These are phyloP conservation scores for Aspergillus alliaceus DNA, from an alignment of 2,329 filamentous ascomycete species.

Conservation along the genomic window DNA sequence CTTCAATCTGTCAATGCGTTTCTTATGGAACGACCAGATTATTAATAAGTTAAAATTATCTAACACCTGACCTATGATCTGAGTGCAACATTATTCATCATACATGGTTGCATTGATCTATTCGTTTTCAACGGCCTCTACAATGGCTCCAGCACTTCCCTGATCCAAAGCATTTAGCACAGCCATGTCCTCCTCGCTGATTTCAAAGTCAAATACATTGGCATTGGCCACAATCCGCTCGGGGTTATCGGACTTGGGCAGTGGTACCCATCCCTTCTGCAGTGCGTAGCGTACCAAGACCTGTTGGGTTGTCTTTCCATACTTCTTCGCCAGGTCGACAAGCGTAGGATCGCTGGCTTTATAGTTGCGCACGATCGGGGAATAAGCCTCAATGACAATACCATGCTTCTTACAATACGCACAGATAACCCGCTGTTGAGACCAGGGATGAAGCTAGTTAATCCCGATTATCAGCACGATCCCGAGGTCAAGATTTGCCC, in stretches of 20 bases:
- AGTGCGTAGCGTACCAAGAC: constrained; percentile 77
- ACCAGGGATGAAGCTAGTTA: constrained; percentile 68
- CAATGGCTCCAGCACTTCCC: constrained; percentile 48
- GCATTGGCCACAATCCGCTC: constrained; percentile 67
- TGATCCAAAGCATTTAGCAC: constrained; percentile 54
- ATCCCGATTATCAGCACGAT: neutral
- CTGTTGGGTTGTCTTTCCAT: constrained; percentile 73
- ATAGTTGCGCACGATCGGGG: constrained; percentile 62
- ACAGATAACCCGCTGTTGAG: constrained; percentile 62
- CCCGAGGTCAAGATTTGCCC: neutral
- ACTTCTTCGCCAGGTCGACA: constrained; percentile 65
- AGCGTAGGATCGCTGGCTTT: constrained; percentile 69
- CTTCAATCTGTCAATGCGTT: constrained; percentile 91
- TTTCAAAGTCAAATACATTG: constrained; percentile 61
- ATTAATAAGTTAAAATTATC: constrained; percentile 19
- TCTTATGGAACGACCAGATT: constrained; percentile 61
- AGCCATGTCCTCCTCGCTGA: constrained; percentile 59
- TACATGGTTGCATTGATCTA: constrained; percentile 21
- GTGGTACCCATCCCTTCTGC: constrained; percentile 72
- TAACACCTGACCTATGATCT: constrained; percentile 3
- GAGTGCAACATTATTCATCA: constrained; percentile 7
- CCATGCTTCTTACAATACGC: constrained; percentile 54
- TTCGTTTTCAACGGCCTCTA: constrained; percentile 48
- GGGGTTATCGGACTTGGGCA: constrained; percentile 72
- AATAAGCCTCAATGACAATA: constrained; percentile 56